Evolutionary conservation across 805 yeast species (phyloP), one percentile per base, ranked within the genome.

Genomic region (Metschnikowia koreensis): DNA sequence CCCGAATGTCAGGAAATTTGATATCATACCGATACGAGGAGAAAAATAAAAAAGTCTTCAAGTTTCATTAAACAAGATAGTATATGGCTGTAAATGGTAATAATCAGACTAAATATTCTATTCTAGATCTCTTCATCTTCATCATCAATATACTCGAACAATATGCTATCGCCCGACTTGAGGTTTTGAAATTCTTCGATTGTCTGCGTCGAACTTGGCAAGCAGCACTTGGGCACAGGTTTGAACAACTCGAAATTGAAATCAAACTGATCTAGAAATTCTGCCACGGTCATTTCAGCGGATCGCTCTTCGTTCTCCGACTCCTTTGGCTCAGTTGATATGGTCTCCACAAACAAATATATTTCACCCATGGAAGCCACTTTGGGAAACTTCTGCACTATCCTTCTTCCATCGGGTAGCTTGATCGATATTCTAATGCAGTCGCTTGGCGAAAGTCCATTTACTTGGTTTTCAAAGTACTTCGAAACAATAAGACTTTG

Each of bases 401-500:
- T 61, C 49, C 83, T 65, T 45, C 71, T 70, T 1, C 89, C 88
- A 36, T 73, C 63, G 8, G 86, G 82, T 36, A 80, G 67, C 61
- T 83, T 77, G 56, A 84, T 69, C 46, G 86, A 83, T 17, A 84
- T 73, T 45, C 67, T 60, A 0, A 70, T 70, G 11, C 54, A 49
- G 1, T 52, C 54, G 1, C 17, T 22, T 2, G 54, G 44, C 17
- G 51, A 12, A 5, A 46, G 43, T 6, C 46, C 47, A 26, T 59
- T 42, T 7, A 51, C 38, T 6, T 45, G 44, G 9, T 44, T 41
- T 15, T 56, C 55, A 26, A 60, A 58, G 52, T 60, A 58, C 1
- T 55, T 47, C 7, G 54, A 41, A 10, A 48, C 42, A 8, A 58
- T 48, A 9, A 66, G 52, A 28, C 60, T 52, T 8, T 38, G 38